Evolutionary conservation across 1,139 yeast species (phyloP).

Genomic region (Saccharomyces hybrid): DNA sequence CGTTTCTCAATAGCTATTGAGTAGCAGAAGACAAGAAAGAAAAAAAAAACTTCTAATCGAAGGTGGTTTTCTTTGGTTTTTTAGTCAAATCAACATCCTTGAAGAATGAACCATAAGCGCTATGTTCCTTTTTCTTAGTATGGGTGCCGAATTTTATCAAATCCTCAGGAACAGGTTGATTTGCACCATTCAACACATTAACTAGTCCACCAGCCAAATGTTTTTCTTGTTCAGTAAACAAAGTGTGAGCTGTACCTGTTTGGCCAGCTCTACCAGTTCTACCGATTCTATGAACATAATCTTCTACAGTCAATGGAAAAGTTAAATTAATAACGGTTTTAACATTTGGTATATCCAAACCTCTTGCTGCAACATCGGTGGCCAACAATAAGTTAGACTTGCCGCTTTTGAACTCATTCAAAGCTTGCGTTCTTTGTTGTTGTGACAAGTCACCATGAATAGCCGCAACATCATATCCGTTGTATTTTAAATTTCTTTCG

Average conservation of each 20-base stretch:
- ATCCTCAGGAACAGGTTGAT: constrained; percentile 96
- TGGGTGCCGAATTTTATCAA: constrained; percentile 93
- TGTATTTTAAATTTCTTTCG: constrained; percentile 64
- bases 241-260: too few relatives aligned
- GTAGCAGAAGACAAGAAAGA: neutral
- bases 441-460: constrained; percentile 95
- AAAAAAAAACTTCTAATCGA: constrained; percentile 31
- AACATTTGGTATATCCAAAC: constrained; percentile 95
- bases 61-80: constrained; percentile 88
- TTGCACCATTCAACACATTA: constrained; percentile 87
- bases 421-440: constrained; percentile 83
- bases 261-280: constrained; percentile 99
- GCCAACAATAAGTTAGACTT: constrained; percentile 73
- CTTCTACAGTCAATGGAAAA: constrained; percentile 96
- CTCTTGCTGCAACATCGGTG: constrained; percentile 98
- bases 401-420: constrained; percentile 80
- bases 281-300: constrained; percentile 96
- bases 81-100: constrained; percentile 83
- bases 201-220: constrained; percentile 94
- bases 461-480: constrained; percentile 80
- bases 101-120: constrained; percentile 94
- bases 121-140: constrained; percentile 93
- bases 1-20: neutral
- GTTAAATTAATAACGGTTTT: constrained; percentile 93
- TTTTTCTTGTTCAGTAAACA: too few relatives aligned